Base-by-base conservation (phyloP, 1,284 basidiomycete species). In the Sporisorium graminicola region DNA sequence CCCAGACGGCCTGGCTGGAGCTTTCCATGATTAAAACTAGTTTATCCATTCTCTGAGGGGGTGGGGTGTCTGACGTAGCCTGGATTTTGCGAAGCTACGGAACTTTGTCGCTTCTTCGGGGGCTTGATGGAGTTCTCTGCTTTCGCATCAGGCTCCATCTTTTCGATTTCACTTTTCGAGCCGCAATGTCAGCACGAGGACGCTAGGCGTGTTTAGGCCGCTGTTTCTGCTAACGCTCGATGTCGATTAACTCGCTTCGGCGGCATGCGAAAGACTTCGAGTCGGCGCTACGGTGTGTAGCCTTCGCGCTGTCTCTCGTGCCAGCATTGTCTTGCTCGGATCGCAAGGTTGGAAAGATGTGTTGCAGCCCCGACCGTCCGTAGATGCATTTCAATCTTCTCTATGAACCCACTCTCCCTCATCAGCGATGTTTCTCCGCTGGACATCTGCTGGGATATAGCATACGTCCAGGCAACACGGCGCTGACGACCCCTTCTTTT, bases 11-110 rank as follows among this genome's bases (percentile, higher is more conserved):
- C 16, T 27, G 37, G 14, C 49, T 7, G 44, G 53, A 29, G 53
- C 50, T 51, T 58, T 50, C 29, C 58, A 74, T 77, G 74, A 77
- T 77, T 77, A 77, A 73, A 77, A 73, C 74, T 73, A 77, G 74
- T 77, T 77, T 70, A 77, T 77, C 74, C 74, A 77, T 77, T 77
- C 74, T 77, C 74, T 73, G 74, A 77, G 69, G 74, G 66, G 67
- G 74, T 72, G 59, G 74, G 65, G 62, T 65, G 62, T 62, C 54
- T 71, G 69, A 52, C 74, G 74, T 52, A 67, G 64, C 37, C 59
- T 62, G 56, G 59, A 33, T 44, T 54, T 52, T 26, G 52, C 69
- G 59, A 55, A 42, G 22, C 51, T n/a, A 2, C 22, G 52, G 22
- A 4, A n/a, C 26, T 33, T 27, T 27, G 49, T 58, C 52, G 27